A percentile compares a stretch with the other conserved stretches of the same genome.
phyloP scores from a whole-genome alignment of 306 rosid species.

The Coriaria nepalensis region DNA sequence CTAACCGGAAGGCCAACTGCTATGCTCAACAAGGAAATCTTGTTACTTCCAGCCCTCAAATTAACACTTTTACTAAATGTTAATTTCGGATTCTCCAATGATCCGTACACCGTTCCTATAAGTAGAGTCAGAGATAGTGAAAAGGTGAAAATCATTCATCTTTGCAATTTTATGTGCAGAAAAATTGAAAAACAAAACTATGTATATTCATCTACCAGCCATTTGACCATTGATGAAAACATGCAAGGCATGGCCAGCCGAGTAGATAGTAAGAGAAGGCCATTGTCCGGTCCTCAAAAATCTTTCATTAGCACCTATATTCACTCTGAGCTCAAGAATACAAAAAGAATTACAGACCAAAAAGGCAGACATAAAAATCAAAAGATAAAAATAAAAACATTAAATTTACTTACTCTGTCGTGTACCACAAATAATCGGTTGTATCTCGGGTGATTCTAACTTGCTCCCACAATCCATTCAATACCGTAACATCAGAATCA shows the following conservation, averaged over 20 bases:
- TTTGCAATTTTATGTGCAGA: background rate
- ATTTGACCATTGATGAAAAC: constrained; percentile 83
- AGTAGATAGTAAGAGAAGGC: constrained; percentile 55
- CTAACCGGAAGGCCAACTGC: constrained; percentile 89
- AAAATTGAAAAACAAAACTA: background rate
- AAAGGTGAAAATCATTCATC: constrained; percentile 6
- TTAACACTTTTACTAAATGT: constrained; percentile 51
- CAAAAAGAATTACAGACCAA: background rate
- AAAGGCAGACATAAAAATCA: background rate
- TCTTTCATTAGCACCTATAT: constrained; percentile 56
- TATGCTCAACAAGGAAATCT: constrained; percentile 71
- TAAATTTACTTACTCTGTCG: constrained; percentile 73
- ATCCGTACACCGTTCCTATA: constrained; percentile 65
- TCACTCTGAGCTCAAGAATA: constrained; percentile 39
- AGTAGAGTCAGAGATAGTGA: constrained; percentile 10
- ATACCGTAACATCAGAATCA: constrained; percentile 29
- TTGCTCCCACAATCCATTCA: constrained; percentile 63
- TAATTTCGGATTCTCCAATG: constrained; percentile 41
- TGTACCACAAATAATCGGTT: constrained; percentile 91
- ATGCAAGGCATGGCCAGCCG: constrained; percentile 89
- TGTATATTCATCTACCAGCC: constrained; percentile 41
- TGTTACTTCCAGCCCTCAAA: constrained; percentile 62
- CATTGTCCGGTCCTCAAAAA: constrained; percentile 48
- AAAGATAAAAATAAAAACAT: background rate
- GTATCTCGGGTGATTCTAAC: constrained; percentile 56